Percentiles rank a stretch among this genome's conserved stretches.
These are phyloP conservation scores for Dujonia santamariae DNA, from an alignment of 1,139 yeast species.

Conservation along the genomic window DNA sequence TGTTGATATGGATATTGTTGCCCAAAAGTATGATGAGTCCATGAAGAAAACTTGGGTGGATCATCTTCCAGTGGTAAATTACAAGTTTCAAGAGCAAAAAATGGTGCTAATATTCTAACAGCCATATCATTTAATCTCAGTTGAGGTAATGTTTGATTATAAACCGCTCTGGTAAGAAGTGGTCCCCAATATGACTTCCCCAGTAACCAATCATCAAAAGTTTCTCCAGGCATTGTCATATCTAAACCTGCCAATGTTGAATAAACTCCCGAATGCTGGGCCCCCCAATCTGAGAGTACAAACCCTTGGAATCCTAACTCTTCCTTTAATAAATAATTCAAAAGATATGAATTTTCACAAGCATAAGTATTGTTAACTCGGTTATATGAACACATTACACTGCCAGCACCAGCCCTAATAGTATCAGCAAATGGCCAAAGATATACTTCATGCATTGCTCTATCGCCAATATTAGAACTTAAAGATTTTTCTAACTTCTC, in stretches of 20 bases:
- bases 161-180: slow-evolving; percentile 50
- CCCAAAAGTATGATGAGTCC: slow-evolving; percentile 56
- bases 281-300: slow-evolving; percentile 67
- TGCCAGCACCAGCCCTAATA: slow-evolving; percentile 57
- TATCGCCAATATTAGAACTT: slow-evolving; percentile 55
- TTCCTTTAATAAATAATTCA: slow-evolving; percentile 55
- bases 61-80: slow-evolving; percentile 37
- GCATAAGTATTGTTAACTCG: slow-evolving; percentile 56
- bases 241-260: slow-evolving; percentile 61
- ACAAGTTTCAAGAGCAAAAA: slow-evolving; percentile 40
- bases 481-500: slow-evolving; percentile 35
- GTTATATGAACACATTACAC: slow-evolving; percentile 63
- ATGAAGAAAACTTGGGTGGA: slow-evolving; percentile 55
- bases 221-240: slow-evolving; percentile 68
- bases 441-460: slow-evolving; percentile 61
- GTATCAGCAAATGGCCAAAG: slow-evolving; percentile 69
- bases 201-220: slow-evolving; percentile 49
- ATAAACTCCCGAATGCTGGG: slow-evolving; percentile 56
- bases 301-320: slow-evolving; percentile 69
- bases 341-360: slow-evolving; percentile 57
- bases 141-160: slow-evolving; percentile 55
- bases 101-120: slow-evolving; percentile 55
- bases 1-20: slow-evolving; percentile 51
- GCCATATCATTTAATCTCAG: slow-evolving; percentile 62
- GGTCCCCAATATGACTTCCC: slow-evolving; percentile 62